These are phyloP conservation scores for Sclerotinia sclerotiorum DNA, from an alignment of 2,329 filamentous ascomycete species.

Conservation along the genomic window DNA sequence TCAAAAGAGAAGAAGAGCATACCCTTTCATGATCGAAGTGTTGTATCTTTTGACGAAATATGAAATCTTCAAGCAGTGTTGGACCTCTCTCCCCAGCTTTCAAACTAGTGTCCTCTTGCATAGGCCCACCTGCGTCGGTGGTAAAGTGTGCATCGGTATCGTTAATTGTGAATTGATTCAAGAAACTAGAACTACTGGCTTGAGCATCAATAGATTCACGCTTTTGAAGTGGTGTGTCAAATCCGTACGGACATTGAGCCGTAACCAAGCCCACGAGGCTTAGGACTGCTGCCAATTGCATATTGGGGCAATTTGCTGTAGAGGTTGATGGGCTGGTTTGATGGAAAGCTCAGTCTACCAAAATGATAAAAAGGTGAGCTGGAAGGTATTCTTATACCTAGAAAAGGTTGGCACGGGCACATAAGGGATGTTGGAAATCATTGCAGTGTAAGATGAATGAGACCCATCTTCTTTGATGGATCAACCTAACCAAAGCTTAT, in stretches of 20 bases:
- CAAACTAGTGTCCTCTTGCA: constrained; percentile 65
- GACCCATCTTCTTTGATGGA: neutral
- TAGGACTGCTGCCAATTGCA: constrained; percentile 8
- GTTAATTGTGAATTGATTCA: constrained; percentile 49
- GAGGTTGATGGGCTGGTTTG: neutral
- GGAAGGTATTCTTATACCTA: neutral
- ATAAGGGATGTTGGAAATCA: neutral
- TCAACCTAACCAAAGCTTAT: neutral
- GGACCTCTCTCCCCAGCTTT: constrained; percentile 67
- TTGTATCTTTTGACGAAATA: constrained; percentile 70
- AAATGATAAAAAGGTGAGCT: neutral
- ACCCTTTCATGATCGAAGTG: constrained; percentile 71
- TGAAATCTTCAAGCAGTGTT: constrained; percentile 69
- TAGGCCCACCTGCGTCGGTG: constrained; percentile 66
- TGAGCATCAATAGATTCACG: neutral
- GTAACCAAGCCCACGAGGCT: neutral
- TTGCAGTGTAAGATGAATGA: neutral
- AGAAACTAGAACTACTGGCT: constrained; percentile 20
- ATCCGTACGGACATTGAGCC: constrained; percentile 15
- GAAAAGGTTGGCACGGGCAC: neutral
- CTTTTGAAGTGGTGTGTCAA: neutral
- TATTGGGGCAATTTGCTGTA: neutral
- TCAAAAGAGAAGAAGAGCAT: constrained; percentile 32
- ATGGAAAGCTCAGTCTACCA: neutral
- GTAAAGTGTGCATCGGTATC: constrained; percentile 59